A percentile compares a stretch with the other conserved stretches of the same genome.
Evolutionary conservation across 176 grass and related monocot genomes (phyloP).

Genomic region (Zea mays): DNA sequence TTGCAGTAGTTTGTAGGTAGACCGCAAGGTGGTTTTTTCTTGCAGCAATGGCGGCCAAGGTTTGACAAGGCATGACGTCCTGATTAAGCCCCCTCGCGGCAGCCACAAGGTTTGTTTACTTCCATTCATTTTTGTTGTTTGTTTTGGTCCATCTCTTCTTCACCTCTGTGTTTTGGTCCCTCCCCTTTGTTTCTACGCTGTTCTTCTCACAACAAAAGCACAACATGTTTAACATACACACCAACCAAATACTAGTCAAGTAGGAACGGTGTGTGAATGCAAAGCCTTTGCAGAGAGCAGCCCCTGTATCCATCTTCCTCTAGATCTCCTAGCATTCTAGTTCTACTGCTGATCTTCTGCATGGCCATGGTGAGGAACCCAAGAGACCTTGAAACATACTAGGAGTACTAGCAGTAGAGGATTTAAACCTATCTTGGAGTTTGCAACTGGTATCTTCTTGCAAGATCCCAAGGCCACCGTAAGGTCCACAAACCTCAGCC

Average conservation of each 20-base stretch:
- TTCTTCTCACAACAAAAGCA: constrained; percentile 19
- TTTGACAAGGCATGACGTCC: constrained; percentile 32
- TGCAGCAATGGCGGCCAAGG: constrained; percentile 26
- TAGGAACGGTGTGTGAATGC: background rate
- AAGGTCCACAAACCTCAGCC: constrained; percentile 27
- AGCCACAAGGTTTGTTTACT: constrained; percentile 40
- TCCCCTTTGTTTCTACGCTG: constrained; percentile 32
- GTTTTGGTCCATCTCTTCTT: constrained; percentile 30
- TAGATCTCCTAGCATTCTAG: background rate
- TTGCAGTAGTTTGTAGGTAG: constrained; percentile 9
- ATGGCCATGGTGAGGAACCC: constrained; percentile 27
- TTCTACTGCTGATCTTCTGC: background rate
- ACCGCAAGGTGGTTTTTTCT: constrained; percentile 11
- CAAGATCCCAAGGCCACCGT: constrained; percentile 32
- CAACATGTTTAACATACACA: background rate
- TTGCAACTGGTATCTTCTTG: constrained; percentile 45
- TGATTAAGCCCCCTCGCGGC: constrained; percentile 25
- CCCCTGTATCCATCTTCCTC: background rate
- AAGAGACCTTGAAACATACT: constrained; percentile 19
- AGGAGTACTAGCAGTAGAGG: background rate
- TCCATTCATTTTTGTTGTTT: constrained; percentile 11
- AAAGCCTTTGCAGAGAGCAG: constrained; percentile 14
- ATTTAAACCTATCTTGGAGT: constrained; percentile 29
- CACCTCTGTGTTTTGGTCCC: constrained; percentile 24
- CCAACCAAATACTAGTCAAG: background rate